phyloP scores from a whole-genome alignment of 768 basidiomycete genomes.

The Leccinum rimulosum region DNA sequence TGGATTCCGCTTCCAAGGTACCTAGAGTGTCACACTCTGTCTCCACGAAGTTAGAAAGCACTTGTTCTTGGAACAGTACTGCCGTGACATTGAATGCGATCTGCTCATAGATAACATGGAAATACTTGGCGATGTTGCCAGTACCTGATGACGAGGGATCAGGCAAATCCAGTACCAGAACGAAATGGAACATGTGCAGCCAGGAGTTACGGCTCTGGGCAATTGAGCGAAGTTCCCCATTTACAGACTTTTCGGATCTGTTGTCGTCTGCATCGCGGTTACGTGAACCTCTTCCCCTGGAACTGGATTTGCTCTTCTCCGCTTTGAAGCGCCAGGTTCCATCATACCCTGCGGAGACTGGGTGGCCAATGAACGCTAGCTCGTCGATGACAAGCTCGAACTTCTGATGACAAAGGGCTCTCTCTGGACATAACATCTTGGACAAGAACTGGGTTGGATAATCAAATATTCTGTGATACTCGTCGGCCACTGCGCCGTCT shows the following conservation, averaged over 20 bases:
- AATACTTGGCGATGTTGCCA: constrained; percentile 73
- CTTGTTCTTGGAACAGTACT: constrained; percentile 89
- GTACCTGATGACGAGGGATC: constrained; percentile 85
- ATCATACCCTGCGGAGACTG: constrained; percentile 75
- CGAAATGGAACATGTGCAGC: constrained; percentile 81
- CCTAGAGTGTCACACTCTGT: constrained; percentile 71
- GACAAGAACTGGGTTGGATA: constrained; percentile 82
- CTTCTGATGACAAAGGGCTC: constrained; percentile 85
- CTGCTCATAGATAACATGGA: constrained; percentile 87
- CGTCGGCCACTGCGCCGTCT: constrained; percentile 37
- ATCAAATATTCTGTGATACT: constrained; percentile 72
- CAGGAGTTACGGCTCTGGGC: constrained; percentile 40
- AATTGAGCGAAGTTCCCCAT: constrained; percentile 33
- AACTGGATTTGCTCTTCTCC: constrained; percentile 51
- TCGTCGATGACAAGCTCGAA: constrained; percentile 93
- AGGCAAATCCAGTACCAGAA: constrained; percentile 83
- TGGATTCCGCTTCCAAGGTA: constrained; percentile 65
- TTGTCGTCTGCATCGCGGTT: constrained; percentile 39
- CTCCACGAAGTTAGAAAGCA: constrained; percentile 82
- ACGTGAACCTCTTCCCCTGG: constrained; percentile 57
- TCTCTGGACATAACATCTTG: constrained; percentile 72
- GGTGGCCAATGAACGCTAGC: constrained; percentile 91
- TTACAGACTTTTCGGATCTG: constrained; percentile 31
- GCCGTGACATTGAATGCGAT: constrained; percentile 89
- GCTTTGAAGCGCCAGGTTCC: constrained; percentile 73